Evolutionary conservation across 495 filamentous ascomycete species (phyloP).

Genomic region (Clohesyomyces aquaticus): DNA sequence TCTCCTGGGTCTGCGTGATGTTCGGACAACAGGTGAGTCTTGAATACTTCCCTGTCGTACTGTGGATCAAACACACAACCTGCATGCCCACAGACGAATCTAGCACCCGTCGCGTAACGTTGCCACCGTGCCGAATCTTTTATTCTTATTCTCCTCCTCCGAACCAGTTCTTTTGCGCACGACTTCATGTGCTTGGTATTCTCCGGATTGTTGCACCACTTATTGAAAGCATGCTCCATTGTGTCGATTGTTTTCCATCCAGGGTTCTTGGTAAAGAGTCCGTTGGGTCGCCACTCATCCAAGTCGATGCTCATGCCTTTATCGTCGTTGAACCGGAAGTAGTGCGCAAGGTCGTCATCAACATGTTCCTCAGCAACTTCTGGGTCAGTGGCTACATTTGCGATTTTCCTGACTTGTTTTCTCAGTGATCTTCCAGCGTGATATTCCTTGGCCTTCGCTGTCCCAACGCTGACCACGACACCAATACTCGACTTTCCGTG

Average conservation of each 20-base stretch:
- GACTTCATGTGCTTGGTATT: neutral
- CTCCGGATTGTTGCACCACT: neutral
- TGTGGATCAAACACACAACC: neutral
- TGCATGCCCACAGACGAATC: neutral
- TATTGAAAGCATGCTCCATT: neutral
- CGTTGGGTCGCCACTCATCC: conserved; percentile 18
- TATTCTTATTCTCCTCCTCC: neutral
- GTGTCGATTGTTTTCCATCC: neutral
- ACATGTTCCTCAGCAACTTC: conserved; percentile 1
- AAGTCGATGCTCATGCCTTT: conserved; percentile 14
- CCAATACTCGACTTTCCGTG: conserved; percentile 14
- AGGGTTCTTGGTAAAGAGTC: neutral
- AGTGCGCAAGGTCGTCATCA: neutral
- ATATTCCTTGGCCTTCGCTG: neutral
- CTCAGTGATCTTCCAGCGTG: neutral
- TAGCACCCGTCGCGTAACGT: conserved; percentile 4
- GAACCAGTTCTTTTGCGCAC: conserved; percentile 13
- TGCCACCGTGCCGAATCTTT: conserved; percentile 8
- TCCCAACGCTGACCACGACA: conserved; percentile 13
- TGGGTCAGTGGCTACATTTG: neutral
- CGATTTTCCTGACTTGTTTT: neutral
- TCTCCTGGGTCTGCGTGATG: neutral
- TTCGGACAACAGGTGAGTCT: neutral
- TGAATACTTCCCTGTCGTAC: neutral
- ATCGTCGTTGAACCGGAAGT: conserved; percentile 12